Evolutionary conservation across 345 rosid species (phyloP), one percentile per base, ranked within the genome.

Genomic region (Psidium friedrichsthalianum): DNA sequence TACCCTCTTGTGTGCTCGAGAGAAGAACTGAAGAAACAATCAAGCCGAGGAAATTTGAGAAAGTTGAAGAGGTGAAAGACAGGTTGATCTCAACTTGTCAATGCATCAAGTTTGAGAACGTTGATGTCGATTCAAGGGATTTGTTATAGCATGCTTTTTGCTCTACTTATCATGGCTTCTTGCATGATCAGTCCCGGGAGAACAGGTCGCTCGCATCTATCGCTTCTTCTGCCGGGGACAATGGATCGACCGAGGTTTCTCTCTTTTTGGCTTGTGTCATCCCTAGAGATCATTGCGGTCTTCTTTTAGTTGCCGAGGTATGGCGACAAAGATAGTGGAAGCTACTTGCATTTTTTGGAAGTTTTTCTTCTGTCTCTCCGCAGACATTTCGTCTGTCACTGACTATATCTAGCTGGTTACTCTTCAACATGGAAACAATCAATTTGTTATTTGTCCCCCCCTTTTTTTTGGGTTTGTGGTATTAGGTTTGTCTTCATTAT

Each of bases 131-230:
- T 89, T 59, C n/a, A 0, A 83, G 15, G 69, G 49, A 52, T n/a
- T 91, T 80, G 87, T 90, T 56, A 5, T 91, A 32, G 52, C 87
- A 18, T 91, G 5, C 84, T 92, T 40, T 6, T 90, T 11, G 90
- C 91, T 87, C 88, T 93, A 16, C 84, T 91, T 54, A 7, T 91
- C 84, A 74, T 93, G 87, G 76, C 90, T 21, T 55, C 90, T 56
- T 91, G 90, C 88, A 78, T 83, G 51, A 85, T 88, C 69, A 88
- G 85, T 52, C 88, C 82, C 51, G 85, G 87, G 82, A 87, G 91
- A 29, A 29, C 88, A 54, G n/a, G 69, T 82, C 11, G 12, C 82
- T 74, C 88, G 86, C 22, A 4, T n/a, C 57, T 82, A 86, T 78
- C 87, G 89, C n/a, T n/a, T n/a, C n/a, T n/a, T n/a, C 10, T 84